These are phyloP conservation scores for Gracilaria domingensis DNA, from an alignment of 23 red algal genomes.

Conservation along the genomic window DNA sequence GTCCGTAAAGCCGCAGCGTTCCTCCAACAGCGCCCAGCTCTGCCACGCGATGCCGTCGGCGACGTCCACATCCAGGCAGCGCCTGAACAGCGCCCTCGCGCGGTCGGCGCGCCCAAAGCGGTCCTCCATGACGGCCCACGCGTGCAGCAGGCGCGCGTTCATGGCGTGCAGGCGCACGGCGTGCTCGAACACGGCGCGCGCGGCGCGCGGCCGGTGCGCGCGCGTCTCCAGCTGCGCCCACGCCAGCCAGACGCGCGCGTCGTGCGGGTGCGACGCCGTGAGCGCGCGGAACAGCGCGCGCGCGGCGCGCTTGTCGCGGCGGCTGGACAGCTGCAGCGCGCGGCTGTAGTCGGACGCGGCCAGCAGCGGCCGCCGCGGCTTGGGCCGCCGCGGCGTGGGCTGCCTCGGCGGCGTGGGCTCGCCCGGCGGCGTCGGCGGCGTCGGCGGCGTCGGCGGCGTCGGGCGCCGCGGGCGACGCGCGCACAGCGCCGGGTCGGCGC, in stretches of 20 bases:
- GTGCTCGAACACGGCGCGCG: constrained; percentile 41
- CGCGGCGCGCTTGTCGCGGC: constrained; percentile 38
- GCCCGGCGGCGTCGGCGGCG: background rate
- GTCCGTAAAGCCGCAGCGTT: constrained; percentile 50
- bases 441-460: background rate
- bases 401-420: background rate
- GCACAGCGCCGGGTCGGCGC: background rate
- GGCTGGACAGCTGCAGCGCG: constrained; percentile 9
- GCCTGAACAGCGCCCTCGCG: constrained; percentile 68
- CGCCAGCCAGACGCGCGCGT: constrained; percentile 47
- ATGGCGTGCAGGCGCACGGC: constrained; percentile 7
- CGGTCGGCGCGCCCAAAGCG: constrained; percentile 6
- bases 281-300: constrained; percentile 20
- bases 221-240: constrained; percentile 89
- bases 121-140: constrained; percentile 85
- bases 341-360: constrained; percentile 35
- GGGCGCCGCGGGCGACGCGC: background rate
- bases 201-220: constrained; percentile 51
- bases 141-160: constrained; percentile 73
- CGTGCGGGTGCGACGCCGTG: constrained; percentile 20
- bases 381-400: background rate
- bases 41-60: constrained; percentile 77
- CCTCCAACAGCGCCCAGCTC: constrained; percentile 77
- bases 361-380: constrained; percentile 8
- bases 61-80: constrained; percentile 30